Percentiles rank a stretch among this genome's conserved stretches.
These are phyloP conservation scores for Scopulariopsis brevicaulis DNA, from an alignment of 2,329 filamentous ascomycete species.

Conservation along the genomic window DNA sequence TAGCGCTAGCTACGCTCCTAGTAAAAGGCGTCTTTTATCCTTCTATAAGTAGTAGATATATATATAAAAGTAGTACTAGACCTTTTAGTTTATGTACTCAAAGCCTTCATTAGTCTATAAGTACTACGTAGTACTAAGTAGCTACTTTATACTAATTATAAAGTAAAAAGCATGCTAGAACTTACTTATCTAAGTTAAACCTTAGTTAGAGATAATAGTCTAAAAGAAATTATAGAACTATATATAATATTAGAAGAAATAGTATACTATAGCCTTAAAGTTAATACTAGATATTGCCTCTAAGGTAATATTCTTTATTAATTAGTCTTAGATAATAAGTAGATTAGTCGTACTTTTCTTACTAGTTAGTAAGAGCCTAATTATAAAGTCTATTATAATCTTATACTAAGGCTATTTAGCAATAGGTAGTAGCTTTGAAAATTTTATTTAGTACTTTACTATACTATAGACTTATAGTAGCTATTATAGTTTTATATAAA, in stretches of 20 bases:
- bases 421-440: neutral
- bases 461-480: neutral
- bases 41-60: neutral
- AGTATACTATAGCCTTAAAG: neutral
- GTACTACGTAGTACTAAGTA: conserved; percentile 1
- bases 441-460: neutral
- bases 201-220: neutral
- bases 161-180: neutral
- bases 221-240: neutral
- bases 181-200: neutral
- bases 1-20: neutral
- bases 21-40: neutral
- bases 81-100: neutral
- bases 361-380: neutral
- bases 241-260: neutral
- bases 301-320: neutral
- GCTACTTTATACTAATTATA: neutral
- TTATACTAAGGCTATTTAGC: neutral
- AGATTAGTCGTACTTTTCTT: no score
- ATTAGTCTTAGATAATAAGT: neutral
- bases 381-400: conserved; percentile 1
- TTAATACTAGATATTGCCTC: neutral
- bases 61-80: neutral
- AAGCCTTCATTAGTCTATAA: neutral
- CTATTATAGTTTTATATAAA: neutral